Conservation (phyloP, 805 yeast species). For the Candida ovalis region DNA sequence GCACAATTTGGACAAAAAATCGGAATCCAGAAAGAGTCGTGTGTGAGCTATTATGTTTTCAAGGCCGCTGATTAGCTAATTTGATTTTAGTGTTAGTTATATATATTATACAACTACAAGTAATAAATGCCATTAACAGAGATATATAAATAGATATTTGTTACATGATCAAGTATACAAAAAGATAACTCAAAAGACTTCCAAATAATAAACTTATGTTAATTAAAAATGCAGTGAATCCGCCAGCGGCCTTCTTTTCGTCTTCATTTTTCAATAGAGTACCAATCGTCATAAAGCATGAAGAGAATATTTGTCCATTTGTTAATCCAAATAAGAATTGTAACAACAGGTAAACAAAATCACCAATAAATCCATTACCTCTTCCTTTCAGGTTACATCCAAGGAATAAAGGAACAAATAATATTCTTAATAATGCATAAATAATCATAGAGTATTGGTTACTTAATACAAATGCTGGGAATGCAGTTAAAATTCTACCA, state of each 20-base stretch:
- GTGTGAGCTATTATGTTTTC: not conserved
- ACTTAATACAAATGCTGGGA: constrained; percentile 37
- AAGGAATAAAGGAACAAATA: constrained; percentile 69
- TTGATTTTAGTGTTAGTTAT: not conserved
- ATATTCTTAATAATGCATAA: constrained; percentile 53
- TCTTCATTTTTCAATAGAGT: constrained; percentile 38
- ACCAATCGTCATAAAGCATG: constrained; percentile 50
- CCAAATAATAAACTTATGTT: constrained; percentile 79
- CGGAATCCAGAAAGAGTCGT: not conserved
- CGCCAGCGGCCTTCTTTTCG: constrained; percentile 89
- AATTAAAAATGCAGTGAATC: constrained; percentile 78
- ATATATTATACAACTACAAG: too few species aligned
- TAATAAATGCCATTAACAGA: too few species aligned
- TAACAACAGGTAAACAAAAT: constrained; percentile 58
- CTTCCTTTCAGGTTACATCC: constrained; percentile 55
- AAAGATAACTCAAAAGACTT: constrained; percentile 66
- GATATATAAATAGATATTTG: not conserved
- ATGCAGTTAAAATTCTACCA: constrained; percentile 71
- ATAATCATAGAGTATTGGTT: constrained; percentile 42
- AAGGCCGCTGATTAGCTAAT: not conserved
- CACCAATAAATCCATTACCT: constrained; percentile 44
- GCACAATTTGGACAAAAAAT: not conserved
- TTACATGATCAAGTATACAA: constrained; percentile 37
- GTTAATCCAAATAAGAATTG: constrained; percentile 83
- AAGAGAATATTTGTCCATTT: constrained; percentile 80